Evolutionary conservation across 306 rosid genomes (phyloP).

Genomic region (Trichosanthes cucumerina): DNA sequence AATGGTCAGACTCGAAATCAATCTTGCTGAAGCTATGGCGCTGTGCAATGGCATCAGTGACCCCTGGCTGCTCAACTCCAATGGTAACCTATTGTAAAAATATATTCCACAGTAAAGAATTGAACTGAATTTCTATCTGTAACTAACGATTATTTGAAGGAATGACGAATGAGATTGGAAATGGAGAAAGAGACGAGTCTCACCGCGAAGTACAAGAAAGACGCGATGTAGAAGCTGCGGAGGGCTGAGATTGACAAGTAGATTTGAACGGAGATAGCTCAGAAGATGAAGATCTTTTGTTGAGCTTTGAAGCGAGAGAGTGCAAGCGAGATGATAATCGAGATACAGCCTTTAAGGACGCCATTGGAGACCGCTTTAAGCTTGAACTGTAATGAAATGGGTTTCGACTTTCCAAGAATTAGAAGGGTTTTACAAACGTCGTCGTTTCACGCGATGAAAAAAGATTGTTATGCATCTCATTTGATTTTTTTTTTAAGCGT

Average conservation of each 20-base stretch:
- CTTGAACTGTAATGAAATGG: not conserved
- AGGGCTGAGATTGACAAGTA: constrained; percentile 14
- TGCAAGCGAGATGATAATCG: constrained; percentile 51
- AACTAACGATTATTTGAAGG: not conserved
- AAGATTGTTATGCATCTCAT: too few species aligned
- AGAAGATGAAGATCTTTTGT: constrained; percentile 22
- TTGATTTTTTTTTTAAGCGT: too few species aligned
- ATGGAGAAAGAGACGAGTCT: not conserved
- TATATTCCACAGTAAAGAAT: not conserved
- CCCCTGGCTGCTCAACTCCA: constrained; percentile 52
- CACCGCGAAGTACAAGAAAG: constrained; percentile 48
- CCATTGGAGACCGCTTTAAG: constrained; percentile 26
- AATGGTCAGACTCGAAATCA: constrained; percentile 56
- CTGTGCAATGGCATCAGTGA: constrained; percentile 69
- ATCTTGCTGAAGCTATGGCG: constrained; percentile 67
- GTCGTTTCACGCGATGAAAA: not conserved
- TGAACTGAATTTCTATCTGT: not conserved
- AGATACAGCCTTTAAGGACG: constrained; percentile 34
- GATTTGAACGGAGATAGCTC: constrained; percentile 25
- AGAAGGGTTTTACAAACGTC: not conserved
- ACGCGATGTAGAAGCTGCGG: constrained; percentile 30
- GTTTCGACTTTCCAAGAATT: not conserved
- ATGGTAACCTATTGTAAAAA: constrained; percentile 39
- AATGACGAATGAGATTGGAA: not conserved
- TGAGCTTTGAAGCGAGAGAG: constrained; percentile 21